Evolutionary conservation across 2,329 filamentous ascomycete species (phyloP), one percentile per base, ranked within the genome.

Genomic region (Cercospora sesami): DNA sequence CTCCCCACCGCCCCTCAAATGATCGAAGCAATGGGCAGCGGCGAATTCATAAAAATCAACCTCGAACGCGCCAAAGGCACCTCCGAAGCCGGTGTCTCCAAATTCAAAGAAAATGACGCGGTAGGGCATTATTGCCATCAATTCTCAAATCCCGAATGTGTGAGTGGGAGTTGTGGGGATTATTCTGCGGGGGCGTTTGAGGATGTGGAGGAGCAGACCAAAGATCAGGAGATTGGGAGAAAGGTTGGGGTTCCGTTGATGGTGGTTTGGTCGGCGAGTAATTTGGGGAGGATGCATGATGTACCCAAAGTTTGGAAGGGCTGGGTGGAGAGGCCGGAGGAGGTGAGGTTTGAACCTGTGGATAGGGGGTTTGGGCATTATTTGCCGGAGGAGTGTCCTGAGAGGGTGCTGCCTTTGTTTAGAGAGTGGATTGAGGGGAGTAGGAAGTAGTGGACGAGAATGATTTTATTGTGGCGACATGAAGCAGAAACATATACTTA

Each of bases 151-250:
- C 74, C 79, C 5, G 81, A 80, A 42, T 80, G 82, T 5, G 76
- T 85, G 4, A 73, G 78, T 23, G 80, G 81, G 0, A 78, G 75
- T 30, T 84, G 82, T 70, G 81, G 81, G 63, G 84, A 86, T 73
- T 86, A 86, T 68, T 75, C 80, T 16, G 80, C 81, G 4, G 82
- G 79, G 1, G 80, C 82, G 1, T 71, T 71, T 16, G 77, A 78
- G 28, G 84, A 86, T 71, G 77, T 79, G 9, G 73, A 77, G 16
- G 75, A 79, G 70, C 83, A 86, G 76, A 77, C 75, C 55, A 74
- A 76, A 26, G 84, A 86, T 73, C 83, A 85, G 73, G 75, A 76
- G 59, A 75, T 72, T 1, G 83, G 81, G 3, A 76, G 78, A 69
- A 84, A 83, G 73, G 75, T 86, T 2, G 73, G 75, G 26, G 33